Evolutionary conservation across 345 rosid species (phyloP).

Genomic region (Iberis pinnata): DNA sequence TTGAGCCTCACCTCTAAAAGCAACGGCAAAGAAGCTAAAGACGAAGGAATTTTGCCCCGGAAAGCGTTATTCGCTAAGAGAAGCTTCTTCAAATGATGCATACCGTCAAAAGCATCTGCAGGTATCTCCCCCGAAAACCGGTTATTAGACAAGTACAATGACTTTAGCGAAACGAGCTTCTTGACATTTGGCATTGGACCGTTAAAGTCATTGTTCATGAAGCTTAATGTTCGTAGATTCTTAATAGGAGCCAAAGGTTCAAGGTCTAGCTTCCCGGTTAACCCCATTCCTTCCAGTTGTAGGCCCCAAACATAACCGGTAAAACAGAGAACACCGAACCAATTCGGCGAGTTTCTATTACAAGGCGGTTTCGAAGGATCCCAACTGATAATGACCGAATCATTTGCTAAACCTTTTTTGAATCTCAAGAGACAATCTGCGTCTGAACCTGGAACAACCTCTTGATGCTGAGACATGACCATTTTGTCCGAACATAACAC

Average conservation of each 20-base stretch:
- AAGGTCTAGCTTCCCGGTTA: slow-evolving; percentile 40
- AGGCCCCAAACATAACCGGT: slow-evolving; percentile 46
- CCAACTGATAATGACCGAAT: slow-evolving; percentile 38
- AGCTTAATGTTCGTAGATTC: slow-evolving; percentile 49
- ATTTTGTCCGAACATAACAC: slow-evolving; percentile 10
- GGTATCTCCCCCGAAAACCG: slow-evolving; percentile 48
- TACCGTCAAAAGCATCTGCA: slow-evolving; percentile 45
- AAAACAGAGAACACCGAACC: slow-evolving; percentile 58
- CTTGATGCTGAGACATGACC: slow-evolving; percentile 18
- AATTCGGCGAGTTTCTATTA: slow-evolving; percentile 28
- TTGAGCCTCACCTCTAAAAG: slow-evolving; percentile 56
- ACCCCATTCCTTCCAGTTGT: slow-evolving; percentile 50
- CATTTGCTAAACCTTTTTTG: slow-evolving; percentile 28
- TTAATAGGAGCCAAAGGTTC: slow-evolving; percentile 37
- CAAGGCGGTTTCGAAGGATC: slow-evolving; percentile 37
- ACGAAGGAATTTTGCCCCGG: slow-evolving; percentile 47
- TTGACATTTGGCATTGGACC: slow-evolving; percentile 52
- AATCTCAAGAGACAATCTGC: slow-evolving; percentile 34
- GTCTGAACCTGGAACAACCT: slow-evolving; percentile 30
- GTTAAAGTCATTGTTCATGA: slow-evolving; percentile 55
- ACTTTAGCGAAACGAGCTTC: slow-evolving; percentile 40
- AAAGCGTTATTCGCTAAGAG: slow-evolving; percentile 52
- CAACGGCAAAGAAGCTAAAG: slow-evolving; percentile 45
- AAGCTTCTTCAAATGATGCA: slow-evolving; percentile 52
- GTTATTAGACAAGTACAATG: slow-evolving; percentile 61